Base-by-base conservation (phyloP, 306 rosid genomes). In the Corylus heterophylla region DNA sequence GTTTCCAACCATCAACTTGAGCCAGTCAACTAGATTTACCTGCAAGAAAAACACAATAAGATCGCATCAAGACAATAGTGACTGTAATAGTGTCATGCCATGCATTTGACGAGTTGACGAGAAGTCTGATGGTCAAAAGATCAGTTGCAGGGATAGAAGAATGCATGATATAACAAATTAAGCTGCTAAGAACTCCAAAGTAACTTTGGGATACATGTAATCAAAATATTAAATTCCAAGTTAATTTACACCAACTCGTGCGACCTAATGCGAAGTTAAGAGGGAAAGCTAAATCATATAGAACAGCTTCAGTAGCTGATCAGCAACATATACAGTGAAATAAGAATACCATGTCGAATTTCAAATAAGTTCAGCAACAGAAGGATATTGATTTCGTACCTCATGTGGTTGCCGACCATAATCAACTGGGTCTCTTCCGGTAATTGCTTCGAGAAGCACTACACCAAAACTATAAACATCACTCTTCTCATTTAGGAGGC, bases 11-110 rank as follows among this genome's bases (percentile, higher is more conserved):
- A 94, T 94, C 97, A 91, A 81, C 85, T 94, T 94, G 49, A 94
- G 90, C 98, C 98, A 94, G 75, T 94, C 98, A 7, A 94, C 97
- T 85, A 94, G 85, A 79, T 94, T 94, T 45, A 94, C 98, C 98
- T 94, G 80, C 84, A 92, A 64, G 69, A 83, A 47, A 59, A 81
- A 79, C 77, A 75, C 74, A 69, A 59, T 69, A 59, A 59, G 48
- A 25, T 27, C 56, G 54, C 12, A 22, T 52, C 14, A 1, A 68
- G 71, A 67, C 27, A 63, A 31, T 4, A 37, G 35, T 45, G 18
- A 59, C 71, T 27, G 7, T 20, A 42, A 49, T 18, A 2, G 16
- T 73, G 56, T 12, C 27, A 61, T 50, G 47, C 37, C 54, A 11
- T 13, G 51, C 72, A 52, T 68, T 63, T 76, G 75, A 52, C 67